Base-by-base conservation (phyloP, 768 basidiomycete genomes). In the Tylopilus vinaceipallidus region DNA sequence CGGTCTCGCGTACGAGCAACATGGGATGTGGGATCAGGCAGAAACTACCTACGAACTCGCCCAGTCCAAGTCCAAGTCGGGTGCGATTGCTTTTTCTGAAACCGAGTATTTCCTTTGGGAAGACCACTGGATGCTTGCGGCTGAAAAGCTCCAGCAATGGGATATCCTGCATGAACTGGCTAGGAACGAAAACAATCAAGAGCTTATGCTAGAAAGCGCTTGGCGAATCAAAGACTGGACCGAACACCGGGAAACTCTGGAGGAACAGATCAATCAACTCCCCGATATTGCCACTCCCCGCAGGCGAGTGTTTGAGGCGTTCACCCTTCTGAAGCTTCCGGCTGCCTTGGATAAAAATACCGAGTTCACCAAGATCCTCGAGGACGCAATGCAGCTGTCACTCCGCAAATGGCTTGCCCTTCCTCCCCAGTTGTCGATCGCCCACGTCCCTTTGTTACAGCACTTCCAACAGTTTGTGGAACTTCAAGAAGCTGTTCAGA, bases 381-480 rank as follows among this genome's bases (percentile, higher is more conserved):
- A 99, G 65, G 94, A 98, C 56, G 94, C 94, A 7, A 95, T 95
- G 83, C 97, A 99, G 61, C 75, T 98, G 23, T 87, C 95, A 4
- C 80, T 99, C 13, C 84, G 94, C 20, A 99, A 98, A 77, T 99
- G 97, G 97, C 81, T 88, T 47, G 84, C 84, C 44, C 75, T 99
- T 4, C 97, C 97, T 4, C 74, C 82, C 12, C 82, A 91, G 41
- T 77, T 98, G 39, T 93, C 93, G 2, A 77, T 83, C n/a, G 93
- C 93, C 3, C 97, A 99, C 66, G 80, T 98, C 12, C 95, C 97
- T 4, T 74, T 99, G 24, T 75, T 99, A 26, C 95, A 98, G 65
- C 90, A 97, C 67, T 99, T 98, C 76, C 97, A 99, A 67, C 97
- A 98, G 66, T 97, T 97, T 58, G 95, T 99, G 34, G 97, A 99